Base-by-base conservation (phyloP, 345 rosid genomes). In the Arabidopsis suecica region DNA sequence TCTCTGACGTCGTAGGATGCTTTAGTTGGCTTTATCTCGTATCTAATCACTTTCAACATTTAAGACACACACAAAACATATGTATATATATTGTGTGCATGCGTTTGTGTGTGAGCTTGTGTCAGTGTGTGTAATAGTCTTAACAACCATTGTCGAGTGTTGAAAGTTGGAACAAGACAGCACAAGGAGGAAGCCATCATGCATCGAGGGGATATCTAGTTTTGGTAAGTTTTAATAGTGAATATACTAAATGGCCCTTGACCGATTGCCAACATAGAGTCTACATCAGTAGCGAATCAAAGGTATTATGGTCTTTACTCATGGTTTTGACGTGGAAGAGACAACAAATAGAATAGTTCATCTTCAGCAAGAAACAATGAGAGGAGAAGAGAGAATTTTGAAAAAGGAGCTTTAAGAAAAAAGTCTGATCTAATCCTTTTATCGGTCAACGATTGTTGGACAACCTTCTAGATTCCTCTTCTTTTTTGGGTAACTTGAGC, bases 81-180 rank as follows among this genome's bases (percentile, higher is more conserved):
- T 38, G 7, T 18, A 33, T 55, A 44, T 47, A 48, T 71, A 33
- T 58, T 9, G 6, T 42, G 20, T 61, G 33, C 18, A 16, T 41
- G 68, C 11, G 54, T 42, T 44, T 67, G 70, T 44, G 69, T 55
- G 71, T 45, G 32, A 28, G 32, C 32, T 56, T 64, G 71, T 62
- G 65, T 28, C 14, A 69, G 59, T 77, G 75, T 45, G 59, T 64
- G 42, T 54, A 62, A 58, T 71, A 78, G 64, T 78, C 81, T 53
- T 41, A 78, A 59, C 81, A 66, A 78, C 81, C 67, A 50, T n/a
- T 41, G 73, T 25, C 57, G 56, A 65, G 65, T 32, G 44, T 9
- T 36, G 18, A 63, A 69, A 63, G 44, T 9, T 45, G 25, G 55
- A 69, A 63, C 47, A 53, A 62, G 70, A 54, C 37, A 69, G 3